These are phyloP conservation scores for Clonostachys rhizophaga DNA, from an alignment of 2,329 filamentous ascomycete genomes.

Conservation along the genomic window DNA sequence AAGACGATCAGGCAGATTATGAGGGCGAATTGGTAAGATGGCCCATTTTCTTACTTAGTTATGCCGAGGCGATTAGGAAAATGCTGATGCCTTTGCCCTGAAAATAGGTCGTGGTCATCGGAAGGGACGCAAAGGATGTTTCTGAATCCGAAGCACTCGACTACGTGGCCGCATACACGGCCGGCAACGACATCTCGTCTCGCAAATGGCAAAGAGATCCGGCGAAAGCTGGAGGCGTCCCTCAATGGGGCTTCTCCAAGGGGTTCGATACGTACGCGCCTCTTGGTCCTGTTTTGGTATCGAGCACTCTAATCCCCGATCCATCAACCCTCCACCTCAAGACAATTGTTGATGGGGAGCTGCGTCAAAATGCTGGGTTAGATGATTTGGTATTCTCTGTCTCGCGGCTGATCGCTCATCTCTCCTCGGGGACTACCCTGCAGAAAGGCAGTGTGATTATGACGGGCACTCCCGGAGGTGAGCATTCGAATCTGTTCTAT, in stretches of 20 bases:
- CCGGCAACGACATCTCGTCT: constrained; percentile 49
- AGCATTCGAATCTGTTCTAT: constrained; percentile 1
- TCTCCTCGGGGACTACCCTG: constrained; percentile 35
- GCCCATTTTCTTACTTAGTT: constrained; percentile 4
- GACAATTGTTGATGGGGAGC: constrained; percentile 40
- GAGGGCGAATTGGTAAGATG: constrained; percentile 36
- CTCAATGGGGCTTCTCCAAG: constrained; percentile 53
- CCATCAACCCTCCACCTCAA: constrained; percentile 33
- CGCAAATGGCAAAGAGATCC: constrained; percentile 48
- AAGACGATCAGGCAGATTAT: constrained; percentile 42
- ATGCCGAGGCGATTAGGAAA: constrained; percentile 13
- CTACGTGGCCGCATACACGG: constrained; percentile 49
- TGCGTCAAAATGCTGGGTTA: constrained; percentile 34
- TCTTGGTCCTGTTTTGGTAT: constrained; percentile 41
- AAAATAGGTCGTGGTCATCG: constrained; percentile 31
- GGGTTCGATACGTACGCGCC: constrained; percentile 53
- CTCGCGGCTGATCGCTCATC: constrained; percentile 23
- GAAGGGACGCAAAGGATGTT: constrained; percentile 28
- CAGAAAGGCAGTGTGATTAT: constrained; percentile 36
- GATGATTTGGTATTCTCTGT: constrained; percentile 39
- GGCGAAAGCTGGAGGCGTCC: constrained; percentile 40
- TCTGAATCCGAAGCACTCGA: constrained; percentile 12
- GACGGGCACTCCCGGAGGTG: constrained; percentile 37
- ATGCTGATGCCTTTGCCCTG: no score
- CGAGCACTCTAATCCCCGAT: constrained; percentile 30